phyloP scores from a whole-genome alignment of 1,284 basidiomycete species.

The Ganoderma multipileum region DNA sequence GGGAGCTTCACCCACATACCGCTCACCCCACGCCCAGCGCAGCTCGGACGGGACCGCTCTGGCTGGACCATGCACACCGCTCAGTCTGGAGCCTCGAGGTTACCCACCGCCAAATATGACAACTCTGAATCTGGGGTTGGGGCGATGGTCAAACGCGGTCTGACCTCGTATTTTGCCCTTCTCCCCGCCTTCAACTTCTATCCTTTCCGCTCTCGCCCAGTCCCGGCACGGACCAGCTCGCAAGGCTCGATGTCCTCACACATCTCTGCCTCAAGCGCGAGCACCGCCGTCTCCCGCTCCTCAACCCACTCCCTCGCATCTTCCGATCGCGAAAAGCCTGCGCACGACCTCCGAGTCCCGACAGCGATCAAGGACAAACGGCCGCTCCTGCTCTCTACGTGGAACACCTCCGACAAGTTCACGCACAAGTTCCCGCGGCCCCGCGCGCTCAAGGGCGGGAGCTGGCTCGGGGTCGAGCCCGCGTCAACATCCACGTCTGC shows the following conservation, averaged over 20 bases:
- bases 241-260: constrained; percentile 23
- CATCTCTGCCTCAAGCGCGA: constrained; percentile 18
- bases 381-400: constrained; percentile 31
- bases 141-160: not conserved
- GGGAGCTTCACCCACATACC: constrained; percentile 15
- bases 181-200: constrained; percentile 15
- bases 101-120: constrained; percentile 33
- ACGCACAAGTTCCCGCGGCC: constrained; percentile 62
- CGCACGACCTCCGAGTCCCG: constrained; percentile 5
- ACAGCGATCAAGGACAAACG: constrained; percentile 28
- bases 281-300: constrained; percentile 26
- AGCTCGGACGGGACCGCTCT: constrained; percentile 17
- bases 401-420: constrained; percentile 50
- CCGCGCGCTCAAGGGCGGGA: constrained; percentile 42
- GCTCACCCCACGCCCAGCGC: constrained; percentile 29
- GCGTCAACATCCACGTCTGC: not conserved
- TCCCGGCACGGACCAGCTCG: constrained; percentile 15
- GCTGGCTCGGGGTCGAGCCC: constrained; percentile 7
- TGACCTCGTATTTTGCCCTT: constrained; percentile 31
- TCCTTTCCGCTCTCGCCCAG: constrained; percentile 16
- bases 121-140: constrained; percentile 7
- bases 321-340: not conserved
- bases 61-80: constrained; percentile 15
- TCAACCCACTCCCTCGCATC: not conserved
- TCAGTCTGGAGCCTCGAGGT: constrained; percentile 18